These are phyloP conservation scores for Phytopythium cucurbitacearum DNA, from an alignment of 352 stramenopile species.

Conservation along the genomic window DNA sequence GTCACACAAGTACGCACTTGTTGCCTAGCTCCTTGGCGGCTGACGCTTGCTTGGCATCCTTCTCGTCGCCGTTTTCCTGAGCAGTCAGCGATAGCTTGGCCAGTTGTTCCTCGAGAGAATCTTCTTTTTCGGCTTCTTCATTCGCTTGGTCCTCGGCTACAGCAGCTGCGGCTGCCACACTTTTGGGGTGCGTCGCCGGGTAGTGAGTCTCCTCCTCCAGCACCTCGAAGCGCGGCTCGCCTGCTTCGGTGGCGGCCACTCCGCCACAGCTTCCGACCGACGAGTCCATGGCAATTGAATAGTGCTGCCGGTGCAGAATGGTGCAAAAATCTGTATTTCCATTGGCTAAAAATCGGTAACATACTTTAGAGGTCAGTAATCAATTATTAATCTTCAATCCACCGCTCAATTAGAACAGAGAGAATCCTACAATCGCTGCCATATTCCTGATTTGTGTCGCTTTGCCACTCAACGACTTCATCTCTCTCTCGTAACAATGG, in stretches of 20 bases:
- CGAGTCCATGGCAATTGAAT: too few species aligned
- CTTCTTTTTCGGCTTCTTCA: constrained; percentile 22
- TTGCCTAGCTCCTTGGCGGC: constrained; percentile 83
- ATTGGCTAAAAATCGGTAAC: too few species aligned
- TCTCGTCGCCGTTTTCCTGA: constrained; percentile 20
- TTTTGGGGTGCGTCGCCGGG: constrained; percentile 33
- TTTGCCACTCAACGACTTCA: too few species aligned
- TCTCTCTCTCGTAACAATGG: too few species aligned
- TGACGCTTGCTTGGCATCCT: constrained; percentile 64
- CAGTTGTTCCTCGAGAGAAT: constrained; percentile 65
- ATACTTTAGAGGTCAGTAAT: too few species aligned
- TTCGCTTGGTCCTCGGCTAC: constrained; percentile 9
- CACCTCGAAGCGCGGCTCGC: constrained; percentile 72
- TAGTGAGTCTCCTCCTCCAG: constrained; percentile 85
- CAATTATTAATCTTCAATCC: too few species aligned
- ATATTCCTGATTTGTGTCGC: too few species aligned
- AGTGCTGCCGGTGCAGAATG: too few species aligned
- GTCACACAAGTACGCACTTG: constrained; percentile 30
- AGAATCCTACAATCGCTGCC: too few species aligned
- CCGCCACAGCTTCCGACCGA: too few species aligned
- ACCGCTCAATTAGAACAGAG: too few species aligned
- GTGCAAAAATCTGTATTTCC: too few species aligned
- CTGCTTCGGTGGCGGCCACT: neutral
- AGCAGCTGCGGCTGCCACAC: constrained; percentile 1
- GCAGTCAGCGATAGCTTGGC: constrained; percentile 43